phyloP scores from a whole-genome alignment of 805 yeast genomes.

The Barnettozyma populi region DNA sequence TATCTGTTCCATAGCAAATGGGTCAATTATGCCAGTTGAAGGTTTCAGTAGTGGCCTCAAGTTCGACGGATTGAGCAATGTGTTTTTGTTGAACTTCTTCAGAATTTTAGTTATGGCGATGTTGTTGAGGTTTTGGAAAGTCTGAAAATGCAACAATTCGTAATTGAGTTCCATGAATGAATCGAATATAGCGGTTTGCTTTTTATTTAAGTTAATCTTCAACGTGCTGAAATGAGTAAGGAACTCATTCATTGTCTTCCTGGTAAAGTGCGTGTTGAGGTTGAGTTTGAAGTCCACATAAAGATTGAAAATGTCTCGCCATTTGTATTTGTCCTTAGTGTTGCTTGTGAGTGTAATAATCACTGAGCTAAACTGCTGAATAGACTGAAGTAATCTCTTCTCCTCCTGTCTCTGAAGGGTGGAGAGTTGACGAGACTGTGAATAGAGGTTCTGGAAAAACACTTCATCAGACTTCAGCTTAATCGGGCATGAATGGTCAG shows the following conservation, averaged over 20 bases:
- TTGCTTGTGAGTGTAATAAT: constrained; percentile 18
- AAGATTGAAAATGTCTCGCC: constrained; percentile 64
- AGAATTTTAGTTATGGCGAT: constrained; percentile 63
- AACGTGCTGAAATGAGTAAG: constrained; percentile 35
- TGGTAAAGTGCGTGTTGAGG: constrained; percentile 43
- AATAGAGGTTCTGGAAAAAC: constrained; percentile 6
- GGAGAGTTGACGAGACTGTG: constrained; percentile 4
- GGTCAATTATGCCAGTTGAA: constrained; percentile 2
- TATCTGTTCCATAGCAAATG: constrained; percentile 27
- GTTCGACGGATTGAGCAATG: constrained; percentile 43
- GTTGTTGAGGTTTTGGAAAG: constrained; percentile 56
- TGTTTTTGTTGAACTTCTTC: constrained; percentile 73
- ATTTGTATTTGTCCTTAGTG: constrained; percentile 52
- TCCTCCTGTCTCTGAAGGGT: constrained; percentile 2
- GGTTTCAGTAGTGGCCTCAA: constrained; percentile 7
- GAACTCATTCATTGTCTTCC: constrained; percentile 40
- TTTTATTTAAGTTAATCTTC: constrained; percentile 33
- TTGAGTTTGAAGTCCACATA: constrained; percentile 66
- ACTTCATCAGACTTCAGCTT: constrained; percentile 4
- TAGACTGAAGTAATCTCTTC: not conserved
- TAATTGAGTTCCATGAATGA: constrained; percentile 49
- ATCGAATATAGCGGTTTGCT: constrained; percentile 40
- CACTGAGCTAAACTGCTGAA: constrained; percentile 1
- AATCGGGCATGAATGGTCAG: constrained; percentile 1
- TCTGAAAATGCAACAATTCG: constrained; percentile 48